Evolutionary conservation across 2,329 filamentous ascomycete genomes (phyloP).

Genomic region (Emergomyces orientalis): DNA sequence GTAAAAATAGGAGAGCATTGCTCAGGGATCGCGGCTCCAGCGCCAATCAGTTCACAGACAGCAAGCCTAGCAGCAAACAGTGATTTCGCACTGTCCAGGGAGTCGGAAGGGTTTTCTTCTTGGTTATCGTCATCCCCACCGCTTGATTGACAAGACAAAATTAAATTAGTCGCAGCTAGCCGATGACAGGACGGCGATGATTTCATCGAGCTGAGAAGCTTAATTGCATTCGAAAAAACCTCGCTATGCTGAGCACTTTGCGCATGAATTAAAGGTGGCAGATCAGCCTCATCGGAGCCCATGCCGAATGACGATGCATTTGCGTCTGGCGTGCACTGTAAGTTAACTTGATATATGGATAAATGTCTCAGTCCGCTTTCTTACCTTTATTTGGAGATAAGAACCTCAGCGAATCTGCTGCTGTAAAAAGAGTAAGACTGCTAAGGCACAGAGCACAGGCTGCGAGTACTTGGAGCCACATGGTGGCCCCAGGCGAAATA

Average conservation of each 20-base stretch:
- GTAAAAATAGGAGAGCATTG: constrained; percentile 44
- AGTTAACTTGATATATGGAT: constrained; percentile 4
- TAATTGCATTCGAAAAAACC: constrained; percentile 36
- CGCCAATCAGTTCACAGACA: constrained; percentile 52
- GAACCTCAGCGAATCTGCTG: constrained; percentile 9
- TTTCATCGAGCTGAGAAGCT: constrained; percentile 38
- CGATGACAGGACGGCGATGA: constrained; percentile 44
- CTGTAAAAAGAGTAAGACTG: background rate
- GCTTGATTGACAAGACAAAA: constrained; percentile 46
- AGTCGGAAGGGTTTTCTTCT: constrained; percentile 21
- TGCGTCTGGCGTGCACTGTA: constrained; percentile 5
- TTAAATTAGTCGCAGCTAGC: constrained; percentile 43
- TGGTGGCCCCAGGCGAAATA: background rate
- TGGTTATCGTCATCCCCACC: constrained; percentile 25
- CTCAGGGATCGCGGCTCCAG: constrained; percentile 42
- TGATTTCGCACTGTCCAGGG: constrained; percentile 42
- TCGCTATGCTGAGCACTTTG: constrained; percentile 22
- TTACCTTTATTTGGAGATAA: constrained; percentile 12
- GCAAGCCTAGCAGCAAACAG: constrained; percentile 55
- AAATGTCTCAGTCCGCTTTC: constrained; percentile 1
- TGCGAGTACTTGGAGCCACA: background rate
- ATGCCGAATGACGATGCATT: background rate
- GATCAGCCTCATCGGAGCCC: constrained; percentile 18
- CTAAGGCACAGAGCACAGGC: background rate
- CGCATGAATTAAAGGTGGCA: constrained; percentile 22